Percentiles rank a stretch among this genome's conserved stretches.
Conservation (phyloP, 2,329 filamentous ascomycete genomes). For the Fusarium illudens region DNA sequence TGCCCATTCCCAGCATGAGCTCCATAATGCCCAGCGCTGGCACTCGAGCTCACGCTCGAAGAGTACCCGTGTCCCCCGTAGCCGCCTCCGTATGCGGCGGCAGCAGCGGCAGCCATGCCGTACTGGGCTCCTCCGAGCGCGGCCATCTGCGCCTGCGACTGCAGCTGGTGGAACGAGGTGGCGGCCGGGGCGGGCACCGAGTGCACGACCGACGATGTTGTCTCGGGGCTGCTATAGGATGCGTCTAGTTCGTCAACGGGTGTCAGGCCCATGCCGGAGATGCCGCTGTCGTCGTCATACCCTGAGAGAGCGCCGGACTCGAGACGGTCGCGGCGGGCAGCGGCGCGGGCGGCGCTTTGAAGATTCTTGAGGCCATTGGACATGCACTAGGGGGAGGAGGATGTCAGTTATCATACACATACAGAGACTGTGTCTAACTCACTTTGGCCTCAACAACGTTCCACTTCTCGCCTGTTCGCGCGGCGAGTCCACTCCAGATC, state of each 20-base stretch:
- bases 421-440: slow-evolving; percentile 21
- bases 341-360: slow-evolving; percentile 72
- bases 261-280: slow-evolving; percentile 68
- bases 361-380: slow-evolving; percentile 84
- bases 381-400: slow-evolving; percentile 70
- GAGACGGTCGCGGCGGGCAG: slow-evolving; percentile 70
- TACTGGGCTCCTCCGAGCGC: slow-evolving; percentile 32
- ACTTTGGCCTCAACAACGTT: slow-evolving; percentile 72
- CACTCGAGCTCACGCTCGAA: slow-evolving; percentile 62
- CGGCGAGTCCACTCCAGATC: slow-evolving; percentile 81
- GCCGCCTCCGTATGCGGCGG: slow-evolving; percentile 29
- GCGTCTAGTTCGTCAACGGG: slow-evolving; percentile 67
- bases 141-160: slow-evolving; percentile 36
- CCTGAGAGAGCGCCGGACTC: slow-evolving; percentile 54
- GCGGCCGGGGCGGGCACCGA: slow-evolving; percentile 50
- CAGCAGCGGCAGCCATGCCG: slow-evolving; percentile 23
- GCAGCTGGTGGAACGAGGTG: slow-evolving; percentile 44
- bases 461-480: slow-evolving; percentile 84
- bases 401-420: slow-evolving; percentile 6
- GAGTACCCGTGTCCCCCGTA: slow-evolving; percentile 57
- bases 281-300: slow-evolving; percentile 76
- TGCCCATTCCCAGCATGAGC: slow-evolving; percentile 38
- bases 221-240: slow-evolving; percentile 65
- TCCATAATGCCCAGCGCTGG: slow-evolving; percentile 48
- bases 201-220: slow-evolving; percentile 54